Percentiles rank a stretch among this genome's conserved stretches.
Evolutionary conservation across 179 eudicot species (phyloP).

Genomic region (Actinidia polygama): DNA sequence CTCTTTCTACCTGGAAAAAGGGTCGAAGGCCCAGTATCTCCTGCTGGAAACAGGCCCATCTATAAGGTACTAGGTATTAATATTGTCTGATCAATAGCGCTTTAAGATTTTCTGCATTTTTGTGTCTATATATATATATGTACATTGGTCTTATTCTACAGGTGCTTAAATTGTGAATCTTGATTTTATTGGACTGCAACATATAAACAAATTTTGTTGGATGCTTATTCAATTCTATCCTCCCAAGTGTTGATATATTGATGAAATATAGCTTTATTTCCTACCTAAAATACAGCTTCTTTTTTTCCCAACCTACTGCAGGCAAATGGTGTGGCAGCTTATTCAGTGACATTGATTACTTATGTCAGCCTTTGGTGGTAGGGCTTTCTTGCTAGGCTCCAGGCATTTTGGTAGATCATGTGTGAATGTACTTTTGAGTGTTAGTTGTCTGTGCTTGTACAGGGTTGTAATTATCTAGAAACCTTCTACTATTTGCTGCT

Average conservation of each 20-base stretch:
- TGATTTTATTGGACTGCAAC: neutral
- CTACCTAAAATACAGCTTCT: too few relatives aligned
- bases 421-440: neutral
- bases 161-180: neutral
- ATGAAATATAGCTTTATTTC: slow-evolving; percentile 2
- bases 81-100: neutral
- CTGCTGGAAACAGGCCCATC: slow-evolving; percentile 84
- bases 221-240: neutral
- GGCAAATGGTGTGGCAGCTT: slow-evolving; percentile 94
- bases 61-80: slow-evolving; percentile 61
- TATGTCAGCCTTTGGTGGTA: slow-evolving; percentile 96
- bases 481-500: neutral
- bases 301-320: too few relatives aligned
- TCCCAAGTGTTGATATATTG: neutral
- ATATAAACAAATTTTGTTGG: neutral
- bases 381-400: slow-evolving; percentile 26
- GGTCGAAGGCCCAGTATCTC: slow-evolving; percentile 95
- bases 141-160: neutral
- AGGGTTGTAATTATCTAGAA: slow-evolving; percentile 2
- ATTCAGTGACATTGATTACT: slow-evolving; percentile 76
- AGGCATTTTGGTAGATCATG: neutral
- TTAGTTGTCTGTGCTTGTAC: neutral
- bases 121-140: neutral
- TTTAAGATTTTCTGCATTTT: neutral
- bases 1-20: slow-evolving; percentile 83